A percentile compares a stretch with the other conserved stretches of the same genome.
Conservation (phyloP, 495 filamentous ascomycete species). For the Lepidopterella palustris region DNA sequence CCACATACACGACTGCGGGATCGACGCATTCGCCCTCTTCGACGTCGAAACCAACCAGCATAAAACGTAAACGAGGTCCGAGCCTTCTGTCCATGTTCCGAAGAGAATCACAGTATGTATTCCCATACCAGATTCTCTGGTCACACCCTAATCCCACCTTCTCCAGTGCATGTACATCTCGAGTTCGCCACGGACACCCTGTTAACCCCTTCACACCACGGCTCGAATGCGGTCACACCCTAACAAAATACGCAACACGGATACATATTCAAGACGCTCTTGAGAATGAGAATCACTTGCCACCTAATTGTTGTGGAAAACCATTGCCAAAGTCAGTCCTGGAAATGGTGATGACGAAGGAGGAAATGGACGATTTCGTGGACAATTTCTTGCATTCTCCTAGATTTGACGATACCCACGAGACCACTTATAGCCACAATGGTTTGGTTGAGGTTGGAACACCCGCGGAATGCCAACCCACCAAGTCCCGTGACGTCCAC, state of each 20-base stretch:
- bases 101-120: conserved; percentile 18
- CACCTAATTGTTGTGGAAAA: conserved; percentile 14
- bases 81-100: conserved; percentile 25
- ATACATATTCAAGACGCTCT: conserved; percentile 18
- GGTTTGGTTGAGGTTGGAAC: conserved; percentile 5
- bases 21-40: conserved; percentile 7
- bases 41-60: neutral
- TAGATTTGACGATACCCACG: neutral
- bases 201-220: conserved; percentile 10
- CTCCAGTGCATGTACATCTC: conserved; percentile 15
- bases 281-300: neutral
- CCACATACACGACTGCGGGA: conserved; percentile 1
- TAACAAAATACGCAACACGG: conserved; percentile 15
- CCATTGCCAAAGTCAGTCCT: conserved; percentile 12
- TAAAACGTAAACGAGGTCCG: conserved; percentile 15
- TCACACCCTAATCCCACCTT: conserved; percentile 8
- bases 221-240: conserved; percentile 18
- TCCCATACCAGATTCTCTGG: neutral
- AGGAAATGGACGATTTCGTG: conserved; percentile 10
- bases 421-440: conserved; percentile 16
- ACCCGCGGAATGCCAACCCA: neutral
- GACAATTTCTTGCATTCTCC: neutral
- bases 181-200: conserved; percentile 9
- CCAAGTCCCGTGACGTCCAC: neutral
- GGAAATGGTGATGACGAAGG: conserved; percentile 10